Evolutionary conservation across 1,284 basidiomycete species (phyloP).

Genomic region (Fomitopsis palustris): DNA sequence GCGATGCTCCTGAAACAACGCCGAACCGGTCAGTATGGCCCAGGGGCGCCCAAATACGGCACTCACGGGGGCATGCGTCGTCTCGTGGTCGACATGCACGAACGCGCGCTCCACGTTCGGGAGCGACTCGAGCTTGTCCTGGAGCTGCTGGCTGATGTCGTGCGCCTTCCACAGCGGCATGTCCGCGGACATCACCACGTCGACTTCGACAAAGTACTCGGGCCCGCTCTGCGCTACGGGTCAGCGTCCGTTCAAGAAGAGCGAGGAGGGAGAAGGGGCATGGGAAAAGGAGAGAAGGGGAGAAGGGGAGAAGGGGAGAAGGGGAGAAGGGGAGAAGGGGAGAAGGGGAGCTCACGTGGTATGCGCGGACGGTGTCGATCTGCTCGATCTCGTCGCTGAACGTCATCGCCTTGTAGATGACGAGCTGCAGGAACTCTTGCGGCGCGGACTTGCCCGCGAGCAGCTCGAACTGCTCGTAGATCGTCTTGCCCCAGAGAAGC

Average conservation of each 20-base stretch:
- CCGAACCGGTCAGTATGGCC: too few species aligned
- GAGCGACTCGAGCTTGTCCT: conserved; percentile 91
- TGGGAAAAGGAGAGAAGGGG: too few species aligned
- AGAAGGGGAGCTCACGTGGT: conserved; percentile 57
- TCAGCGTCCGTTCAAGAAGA: neutral
- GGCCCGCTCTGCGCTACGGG: conserved; percentile 26
- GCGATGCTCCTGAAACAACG: conserved; percentile 29
- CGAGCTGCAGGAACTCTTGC: conserved; percentile 84
- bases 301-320: conserved; percentile 1
- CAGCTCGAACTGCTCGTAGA: conserved; percentile 81
- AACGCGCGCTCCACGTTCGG: conserved; percentile 91
- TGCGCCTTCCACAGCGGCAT: conserved; percentile 92
- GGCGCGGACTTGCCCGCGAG: conserved; percentile 91
- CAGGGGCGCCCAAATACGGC: neutral
- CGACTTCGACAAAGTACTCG: conserved; percentile 92
- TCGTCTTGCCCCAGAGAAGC: conserved; percentile 74
- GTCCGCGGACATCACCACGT: conserved; percentile 89
- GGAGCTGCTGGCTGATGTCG: conserved; percentile 87
- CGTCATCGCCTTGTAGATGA: conserved; percentile 91
- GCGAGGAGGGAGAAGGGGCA: conserved; percentile 33
- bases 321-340: conserved; percentile 32
- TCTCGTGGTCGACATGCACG: conserved; percentile 94
- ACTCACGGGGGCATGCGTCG: conserved; percentile 76
- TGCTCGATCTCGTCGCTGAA: conserved; percentile 85
- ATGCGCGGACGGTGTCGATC: conserved; percentile 87